These are phyloP conservation scores for maize (Zea mays) DNA, from an alignment of 176 grass and related monocot genomes.

Conservation along the genomic window DNA sequence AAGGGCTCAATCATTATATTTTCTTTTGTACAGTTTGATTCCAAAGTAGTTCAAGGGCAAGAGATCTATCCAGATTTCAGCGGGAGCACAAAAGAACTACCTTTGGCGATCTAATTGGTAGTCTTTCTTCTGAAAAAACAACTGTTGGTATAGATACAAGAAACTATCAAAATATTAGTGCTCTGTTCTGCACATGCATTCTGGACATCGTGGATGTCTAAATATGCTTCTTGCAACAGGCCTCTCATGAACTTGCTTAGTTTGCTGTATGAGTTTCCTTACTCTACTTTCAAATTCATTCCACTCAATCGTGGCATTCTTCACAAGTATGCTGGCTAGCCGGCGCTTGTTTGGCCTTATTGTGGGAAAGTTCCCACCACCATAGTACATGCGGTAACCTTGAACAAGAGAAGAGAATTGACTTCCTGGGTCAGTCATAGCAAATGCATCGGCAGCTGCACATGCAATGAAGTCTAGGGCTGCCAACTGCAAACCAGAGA, in stretches of 20 bases:
- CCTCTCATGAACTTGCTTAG: conserved; percentile 87
- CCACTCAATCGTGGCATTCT: conserved; percentile 89
- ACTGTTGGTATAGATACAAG: conserved; percentile 22
- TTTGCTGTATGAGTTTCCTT: conserved; percentile 85
- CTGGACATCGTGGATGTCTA: conserved; percentile 79
- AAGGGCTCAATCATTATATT: conserved; percentile 12
- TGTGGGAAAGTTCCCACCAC: conserved; percentile 72
- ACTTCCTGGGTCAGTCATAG: conserved; percentile 95
- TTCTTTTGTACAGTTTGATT: conserved; percentile 18
- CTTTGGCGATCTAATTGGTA: conserved; percentile 22
- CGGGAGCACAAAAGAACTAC: conserved; percentile 24
- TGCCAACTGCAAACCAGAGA: conserved; percentile 61
- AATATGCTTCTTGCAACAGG: conserved; percentile 86
- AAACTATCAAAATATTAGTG: conserved; percentile 49
- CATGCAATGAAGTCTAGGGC: conserved; percentile 93
- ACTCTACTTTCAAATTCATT: conserved; percentile 92
- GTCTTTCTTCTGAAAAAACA: neutral
- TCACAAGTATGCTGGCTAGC: conserved; percentile 81
- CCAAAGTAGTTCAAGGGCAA: neutral
- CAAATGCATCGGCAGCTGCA: conserved; percentile 94
- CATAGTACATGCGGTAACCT: conserved; percentile 98
- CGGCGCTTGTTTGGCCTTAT: conserved; percentile 86
- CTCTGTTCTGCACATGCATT: conserved; percentile 93
- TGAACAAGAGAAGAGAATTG: conserved; percentile 93
- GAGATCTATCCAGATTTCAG: conserved; percentile 5